Evolutionary conservation across 768 basidiomycete genomes (phyloP).

Genomic region (Melanogaster broomeanus): DNA sequence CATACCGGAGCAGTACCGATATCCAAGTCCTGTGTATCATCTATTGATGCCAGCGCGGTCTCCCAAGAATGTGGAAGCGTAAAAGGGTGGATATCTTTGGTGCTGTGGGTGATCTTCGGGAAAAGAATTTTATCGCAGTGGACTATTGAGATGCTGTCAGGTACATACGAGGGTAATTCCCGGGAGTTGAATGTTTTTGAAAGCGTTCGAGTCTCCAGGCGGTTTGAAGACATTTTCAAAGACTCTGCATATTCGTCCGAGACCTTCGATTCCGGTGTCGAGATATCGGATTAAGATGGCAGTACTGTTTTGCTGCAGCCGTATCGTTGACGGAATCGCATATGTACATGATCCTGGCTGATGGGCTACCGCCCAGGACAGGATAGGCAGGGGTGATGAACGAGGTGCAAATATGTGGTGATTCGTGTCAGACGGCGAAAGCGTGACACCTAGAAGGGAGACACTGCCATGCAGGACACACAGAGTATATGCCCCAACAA

Average conservation of each 20-base stretch:
- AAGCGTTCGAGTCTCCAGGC: conserved; percentile 30
- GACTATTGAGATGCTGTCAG: neutral
- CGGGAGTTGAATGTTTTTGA: conserved; percentile 45
- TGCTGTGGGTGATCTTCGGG: conserved; percentile 25
- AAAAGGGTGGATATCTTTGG: conserved; percentile 35
- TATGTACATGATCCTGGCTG: conserved; percentile 12
- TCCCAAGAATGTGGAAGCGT: conserved; percentile 39
- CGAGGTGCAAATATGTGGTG: conserved; percentile 74
- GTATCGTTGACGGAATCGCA: conserved; percentile 12
- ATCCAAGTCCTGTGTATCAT: conserved; percentile 2
- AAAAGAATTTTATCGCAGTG: conserved; percentile 15
- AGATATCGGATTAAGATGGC: conserved; percentile 61
- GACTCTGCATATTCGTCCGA: conserved; percentile 61
- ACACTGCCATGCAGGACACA: conserved; percentile 65
- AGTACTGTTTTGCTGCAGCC: conserved; percentile 23
- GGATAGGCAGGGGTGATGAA: conserved; percentile 72
- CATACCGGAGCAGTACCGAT: conserved; percentile 40
- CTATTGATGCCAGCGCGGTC: conserved; percentile 21
- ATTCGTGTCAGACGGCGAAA: conserved; percentile 39
- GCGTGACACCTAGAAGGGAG: conserved; percentile 53
- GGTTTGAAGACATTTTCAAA: conserved; percentile 66
- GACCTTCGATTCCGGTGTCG: conserved; percentile 61
- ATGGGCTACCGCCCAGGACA: conserved; percentile 31
- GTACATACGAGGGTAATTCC: conserved; percentile 50
- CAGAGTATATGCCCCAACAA: conserved; percentile 69